Conservation (phyloP, 1,284 basidiomycete genomes). For the Microbotryum silenes-acaulis region DNA sequence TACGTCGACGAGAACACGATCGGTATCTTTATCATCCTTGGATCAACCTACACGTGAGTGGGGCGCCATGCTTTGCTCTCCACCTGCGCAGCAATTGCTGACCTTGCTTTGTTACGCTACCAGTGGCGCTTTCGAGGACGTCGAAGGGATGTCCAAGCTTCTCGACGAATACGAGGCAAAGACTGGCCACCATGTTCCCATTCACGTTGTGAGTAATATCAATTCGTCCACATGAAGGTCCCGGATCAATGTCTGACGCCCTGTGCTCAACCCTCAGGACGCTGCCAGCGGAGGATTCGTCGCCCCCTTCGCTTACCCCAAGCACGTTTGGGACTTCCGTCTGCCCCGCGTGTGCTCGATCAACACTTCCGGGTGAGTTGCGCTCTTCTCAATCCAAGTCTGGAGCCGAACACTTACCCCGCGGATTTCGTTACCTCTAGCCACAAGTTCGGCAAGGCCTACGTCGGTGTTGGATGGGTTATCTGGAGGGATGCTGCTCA, state of each 20-base stretch:
- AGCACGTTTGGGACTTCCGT: slow-evolving; percentile 76
- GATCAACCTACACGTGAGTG: slow-evolving; percentile 62
- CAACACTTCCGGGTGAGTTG: slow-evolving; percentile 46
- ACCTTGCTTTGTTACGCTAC: no score
- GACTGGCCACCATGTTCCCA: slow-evolving; percentile 56
- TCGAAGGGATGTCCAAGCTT: slow-evolving; percentile 73
- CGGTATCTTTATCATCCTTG: slow-evolving; percentile 63
- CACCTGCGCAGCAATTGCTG: neutral
- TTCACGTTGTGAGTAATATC: slow-evolving; percentile 53
- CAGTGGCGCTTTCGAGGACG: slow-evolving; percentile 77
- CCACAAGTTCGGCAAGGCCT: slow-evolving; percentile 80
- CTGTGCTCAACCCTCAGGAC: slow-evolving; percentile 44
- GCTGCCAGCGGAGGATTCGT: slow-evolving; percentile 74
- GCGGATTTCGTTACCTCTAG: slow-evolving; percentile 49
- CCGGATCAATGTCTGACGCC: no score
- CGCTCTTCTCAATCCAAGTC: neutral
- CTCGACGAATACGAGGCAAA: slow-evolving; percentile 77
- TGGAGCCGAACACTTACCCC: no score
- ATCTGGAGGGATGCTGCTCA: slow-evolving; percentile 63
- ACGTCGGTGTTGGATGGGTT: slow-evolving; percentile 84
- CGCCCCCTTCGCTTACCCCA: slow-evolving; percentile 47
- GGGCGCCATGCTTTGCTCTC: neutral
- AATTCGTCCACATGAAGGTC: neutral
- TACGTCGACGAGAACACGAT: slow-evolving; percentile 63
- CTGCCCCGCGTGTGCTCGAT: slow-evolving; percentile 81